These are phyloP conservation scores for Aspergillus sojae DNA, from an alignment of 2,329 filamentous ascomycete genomes.

Conservation along the genomic window DNA sequence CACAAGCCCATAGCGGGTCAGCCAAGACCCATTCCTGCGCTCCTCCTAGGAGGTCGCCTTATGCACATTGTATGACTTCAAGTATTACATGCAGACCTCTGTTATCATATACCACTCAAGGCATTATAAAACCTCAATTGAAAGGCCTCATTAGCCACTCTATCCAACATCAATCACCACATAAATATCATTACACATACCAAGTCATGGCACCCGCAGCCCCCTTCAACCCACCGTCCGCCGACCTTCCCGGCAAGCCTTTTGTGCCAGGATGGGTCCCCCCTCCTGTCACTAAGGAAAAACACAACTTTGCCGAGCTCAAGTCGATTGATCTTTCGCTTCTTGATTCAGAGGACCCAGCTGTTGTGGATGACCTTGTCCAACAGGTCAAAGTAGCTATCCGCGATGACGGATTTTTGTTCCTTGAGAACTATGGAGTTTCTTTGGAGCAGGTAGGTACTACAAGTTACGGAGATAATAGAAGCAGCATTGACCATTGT, in stretches of 20 bases:
- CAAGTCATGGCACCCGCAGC: constrained; percentile 32
- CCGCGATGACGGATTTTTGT: constrained; percentile 50
- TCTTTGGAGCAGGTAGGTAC: constrained; percentile 45
- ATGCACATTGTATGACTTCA: not conserved
- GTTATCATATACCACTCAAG: not conserved
- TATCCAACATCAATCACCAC: not conserved
- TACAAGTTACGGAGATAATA: not conserved
- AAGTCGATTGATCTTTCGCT: constrained; percentile 49
- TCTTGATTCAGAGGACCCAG: constrained; percentile 46
- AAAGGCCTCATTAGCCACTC: not conserved
- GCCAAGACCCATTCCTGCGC: not conserved
- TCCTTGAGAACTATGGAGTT: constrained; percentile 55
- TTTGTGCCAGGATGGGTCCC: constrained; percentile 47
- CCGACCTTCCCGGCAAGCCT: constrained; percentile 44
- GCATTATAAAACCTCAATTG: not conserved
- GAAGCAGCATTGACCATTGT: not conserved
- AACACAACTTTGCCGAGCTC: constrained; percentile 48
- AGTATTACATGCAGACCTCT: not conserved
- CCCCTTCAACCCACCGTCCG: constrained; percentile 45
- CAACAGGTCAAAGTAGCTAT: constrained; percentile 48
- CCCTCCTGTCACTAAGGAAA: constrained; percentile 50
- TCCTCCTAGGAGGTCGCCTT: not conserved
- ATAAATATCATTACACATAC: not conserved
- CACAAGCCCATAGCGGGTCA: not conserved
- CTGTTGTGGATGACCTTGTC: constrained; percentile 48